Evolutionary conservation across 192 early-diverging fungal species (phyloP).

Genomic region (Coemansia sp.): DNA sequence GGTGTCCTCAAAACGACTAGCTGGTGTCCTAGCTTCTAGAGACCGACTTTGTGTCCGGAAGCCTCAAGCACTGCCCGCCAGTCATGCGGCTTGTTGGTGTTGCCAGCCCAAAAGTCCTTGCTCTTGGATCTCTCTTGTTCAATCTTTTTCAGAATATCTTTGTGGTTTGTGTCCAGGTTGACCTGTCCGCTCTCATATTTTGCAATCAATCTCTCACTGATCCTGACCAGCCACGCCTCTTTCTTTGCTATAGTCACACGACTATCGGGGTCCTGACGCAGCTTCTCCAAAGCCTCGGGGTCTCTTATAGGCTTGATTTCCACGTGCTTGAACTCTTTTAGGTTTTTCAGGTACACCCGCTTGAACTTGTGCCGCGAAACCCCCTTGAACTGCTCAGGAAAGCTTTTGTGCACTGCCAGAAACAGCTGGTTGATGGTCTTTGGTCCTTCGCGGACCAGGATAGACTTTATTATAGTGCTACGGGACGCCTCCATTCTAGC

Average conservation of each 20-base stretch:
- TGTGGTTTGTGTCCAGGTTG: constrained; percentile 11
- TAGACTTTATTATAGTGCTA: constrained; percentile 39
- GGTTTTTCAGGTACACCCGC: constrained; percentile 32
- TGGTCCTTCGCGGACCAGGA: constrained; percentile 36
- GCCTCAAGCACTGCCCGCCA: constrained; percentile 37
- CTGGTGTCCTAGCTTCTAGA: constrained; percentile 1
- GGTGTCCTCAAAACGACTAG: neutral
- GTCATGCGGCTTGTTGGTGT: constrained; percentile 43
- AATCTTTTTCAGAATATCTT: constrained; percentile 19
- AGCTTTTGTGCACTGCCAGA: constrained; percentile 7
- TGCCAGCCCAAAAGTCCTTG: constrained; percentile 52
- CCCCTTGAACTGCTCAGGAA: constrained; percentile 27
- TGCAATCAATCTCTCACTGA: constrained; percentile 5
- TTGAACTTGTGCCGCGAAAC: constrained; percentile 40
- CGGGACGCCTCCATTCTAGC: constrained; percentile 22
- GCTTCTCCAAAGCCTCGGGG: constrained; percentile 17
- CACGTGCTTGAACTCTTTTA: constrained; percentile 39
- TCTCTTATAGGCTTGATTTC: constrained; percentile 22
- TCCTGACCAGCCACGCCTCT: constrained; percentile 25
- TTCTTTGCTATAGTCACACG: constrained; percentile 15
- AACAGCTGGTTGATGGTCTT: constrained; percentile 45
- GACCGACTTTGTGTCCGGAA: constrained; percentile 17
- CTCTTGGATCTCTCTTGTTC: constrained; percentile 29
- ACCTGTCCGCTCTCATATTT: constrained; percentile 13
- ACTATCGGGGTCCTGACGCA: constrained; percentile 24